phyloP scores from a whole-genome alignment of 805 yeast genomes.

The Yamadazyma akitaensis region DNA sequence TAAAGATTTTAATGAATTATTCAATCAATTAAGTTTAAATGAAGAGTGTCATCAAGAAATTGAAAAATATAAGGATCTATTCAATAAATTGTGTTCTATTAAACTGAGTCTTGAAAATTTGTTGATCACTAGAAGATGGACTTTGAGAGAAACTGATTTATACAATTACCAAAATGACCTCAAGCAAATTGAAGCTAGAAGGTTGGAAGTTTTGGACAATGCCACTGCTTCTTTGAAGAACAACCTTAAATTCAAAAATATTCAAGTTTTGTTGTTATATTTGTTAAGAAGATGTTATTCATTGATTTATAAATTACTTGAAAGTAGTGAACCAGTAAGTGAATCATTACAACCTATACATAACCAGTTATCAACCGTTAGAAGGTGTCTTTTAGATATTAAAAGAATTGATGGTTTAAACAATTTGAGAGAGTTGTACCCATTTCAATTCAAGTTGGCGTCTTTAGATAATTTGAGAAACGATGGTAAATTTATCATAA shows the following conservation, averaged over 20 bases:
- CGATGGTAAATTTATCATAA: slow-evolving; percentile 90
- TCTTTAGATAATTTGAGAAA: slow-evolving; percentile 80
- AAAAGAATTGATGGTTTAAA: slow-evolving; percentile 91
- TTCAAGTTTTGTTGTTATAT: slow-evolving; percentile 58
- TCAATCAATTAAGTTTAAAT: slow-evolving; percentile 16
- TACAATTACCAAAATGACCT: slow-evolving; percentile 76
- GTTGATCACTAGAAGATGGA: slow-evolving; percentile 94
- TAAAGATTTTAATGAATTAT: slow-evolving; percentile 13
- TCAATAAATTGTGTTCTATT: slow-evolving; percentile 58
- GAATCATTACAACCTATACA: slow-evolving; percentile 92
- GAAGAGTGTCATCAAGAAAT: slow-evolving; percentile 31
- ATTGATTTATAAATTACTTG: slow-evolving; percentile 80
- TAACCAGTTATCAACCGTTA: slow-evolving; percentile 88
- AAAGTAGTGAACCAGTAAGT: slow-evolving; percentile 90
- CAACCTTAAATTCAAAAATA: slow-evolving; percentile 28
- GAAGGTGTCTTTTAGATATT: slow-evolving; percentile 84
- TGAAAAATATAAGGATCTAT: slow-evolving; percentile 32
- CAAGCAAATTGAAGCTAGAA: slow-evolving; percentile 66
- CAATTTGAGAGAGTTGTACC: slow-evolving; percentile 85
- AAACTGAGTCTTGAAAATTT: slow-evolving; percentile 77
- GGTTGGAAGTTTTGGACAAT: slow-evolving; percentile 41
- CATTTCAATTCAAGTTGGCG: slow-evolving; percentile 91
- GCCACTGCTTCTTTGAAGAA: slow-evolving; percentile 10
- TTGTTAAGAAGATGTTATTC: slow-evolving; percentile 89
- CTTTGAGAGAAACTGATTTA: slow-evolving; percentile 91